phyloP scores from a whole-genome alignment of 2,329 filamentous ascomycete species.

The Allantophomopsis cytisporea region DNA sequence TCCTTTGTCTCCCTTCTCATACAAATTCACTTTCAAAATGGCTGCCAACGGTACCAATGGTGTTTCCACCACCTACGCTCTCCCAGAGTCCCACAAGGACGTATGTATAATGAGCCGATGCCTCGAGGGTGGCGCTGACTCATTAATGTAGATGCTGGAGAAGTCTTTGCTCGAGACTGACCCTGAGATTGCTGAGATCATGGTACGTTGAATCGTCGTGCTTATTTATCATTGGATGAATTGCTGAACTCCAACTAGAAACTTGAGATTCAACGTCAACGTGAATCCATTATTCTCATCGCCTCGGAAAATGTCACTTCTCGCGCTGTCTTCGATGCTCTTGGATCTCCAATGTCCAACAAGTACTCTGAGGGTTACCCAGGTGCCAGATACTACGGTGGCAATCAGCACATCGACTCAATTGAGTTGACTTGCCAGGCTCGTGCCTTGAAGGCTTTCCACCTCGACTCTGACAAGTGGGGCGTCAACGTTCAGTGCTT shows the following conservation, averaged over 20 bases:
- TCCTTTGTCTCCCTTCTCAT: background rate
- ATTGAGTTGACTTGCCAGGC: conserved; percentile 92
- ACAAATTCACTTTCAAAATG: conserved; percentile 5
- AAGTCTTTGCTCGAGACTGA: conserved; percentile 85
- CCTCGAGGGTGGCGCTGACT: conserved; percentile 16
- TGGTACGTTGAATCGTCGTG: conserved; percentile 46
- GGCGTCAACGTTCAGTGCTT: conserved; percentile 97
- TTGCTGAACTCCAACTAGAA: conserved; percentile 35
- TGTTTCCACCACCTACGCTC: conserved; percentile 35
- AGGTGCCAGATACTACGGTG: conserved; percentile 96
- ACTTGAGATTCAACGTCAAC: conserved; percentile 90
- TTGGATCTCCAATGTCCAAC: conserved; percentile 92
- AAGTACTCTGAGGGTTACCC: conserved; percentile 99
- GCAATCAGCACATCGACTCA: conserved; percentile 96
- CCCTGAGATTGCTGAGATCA: conserved; percentile 89
- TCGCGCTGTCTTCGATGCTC: conserved; percentile 91
- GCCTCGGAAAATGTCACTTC: conserved; percentile 99
- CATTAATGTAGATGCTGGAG: conserved; percentile 68
- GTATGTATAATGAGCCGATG: conserved; percentile 22
- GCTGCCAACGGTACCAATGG: conserved; percentile 7
- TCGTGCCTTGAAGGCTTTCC: conserved; percentile 84
- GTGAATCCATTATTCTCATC: conserved; percentile 97
- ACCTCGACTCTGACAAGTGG: conserved; percentile 79
- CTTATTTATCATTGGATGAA: conserved; percentile 15
- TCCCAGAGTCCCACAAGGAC: conserved; percentile 52